These are phyloP conservation scores for Cucumis melo DNA, from an alignment of 306 rosid species.

Conservation along the genomic window DNA sequence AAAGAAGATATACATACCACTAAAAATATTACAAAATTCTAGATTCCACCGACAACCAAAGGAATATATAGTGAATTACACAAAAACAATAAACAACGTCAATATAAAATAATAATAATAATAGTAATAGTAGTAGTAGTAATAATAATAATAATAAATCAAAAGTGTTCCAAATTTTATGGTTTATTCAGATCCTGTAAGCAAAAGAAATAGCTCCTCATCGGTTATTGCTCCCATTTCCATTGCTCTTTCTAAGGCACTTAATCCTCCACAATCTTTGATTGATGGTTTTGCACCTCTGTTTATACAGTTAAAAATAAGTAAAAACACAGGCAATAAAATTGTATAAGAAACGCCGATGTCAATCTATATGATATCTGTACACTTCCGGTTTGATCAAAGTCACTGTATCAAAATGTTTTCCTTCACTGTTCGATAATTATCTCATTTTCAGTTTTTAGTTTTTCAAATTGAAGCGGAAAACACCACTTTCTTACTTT, in stretches of 20 bases:
- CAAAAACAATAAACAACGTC: not conserved
- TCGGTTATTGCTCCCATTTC: constrained; percentile 94
- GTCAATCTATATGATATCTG: not conserved
- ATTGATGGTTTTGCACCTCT: constrained; percentile 76
- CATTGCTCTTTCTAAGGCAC: constrained; percentile 88
- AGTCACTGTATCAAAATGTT: not conserved
- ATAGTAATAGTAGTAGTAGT: too few relatives aligned
- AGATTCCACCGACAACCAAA: not conserved
- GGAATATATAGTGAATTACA: not conserved
- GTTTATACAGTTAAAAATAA: constrained; percentile 2
- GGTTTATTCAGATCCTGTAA: constrained; percentile 35
- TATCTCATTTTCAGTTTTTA: too few relatives aligned
- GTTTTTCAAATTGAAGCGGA: too few relatives aligned
- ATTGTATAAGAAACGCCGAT: constrained; percentile 10
- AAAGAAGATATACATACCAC: not conserved
- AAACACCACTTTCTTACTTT: too few relatives aligned
- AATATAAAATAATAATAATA: not conserved
- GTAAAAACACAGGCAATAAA: not conserved
- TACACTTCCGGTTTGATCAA: not conserved
- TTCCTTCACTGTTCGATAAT: not conserved
- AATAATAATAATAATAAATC: too few relatives aligned
- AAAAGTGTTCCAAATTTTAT: not conserved
- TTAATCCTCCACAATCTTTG: constrained; percentile 69
- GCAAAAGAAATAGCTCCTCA: constrained; percentile 69
- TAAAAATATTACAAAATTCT: not conserved